phyloP scores from a whole-genome alignment of 768 basidiomycete genomes.

The Lepiota subincarnata region DNA sequence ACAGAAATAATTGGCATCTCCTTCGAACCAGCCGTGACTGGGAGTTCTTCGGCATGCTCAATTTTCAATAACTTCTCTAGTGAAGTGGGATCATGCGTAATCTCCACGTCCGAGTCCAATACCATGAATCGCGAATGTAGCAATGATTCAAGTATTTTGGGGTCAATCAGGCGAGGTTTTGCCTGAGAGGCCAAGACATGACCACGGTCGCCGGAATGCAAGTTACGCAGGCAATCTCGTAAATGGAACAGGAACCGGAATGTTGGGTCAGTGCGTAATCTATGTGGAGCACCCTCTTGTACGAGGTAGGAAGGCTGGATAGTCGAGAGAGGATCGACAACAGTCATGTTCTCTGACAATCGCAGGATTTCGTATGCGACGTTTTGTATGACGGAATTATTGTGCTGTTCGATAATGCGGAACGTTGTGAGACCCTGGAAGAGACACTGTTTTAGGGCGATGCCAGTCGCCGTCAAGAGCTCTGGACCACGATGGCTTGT shows the following conservation, averaged over 20 bases:
- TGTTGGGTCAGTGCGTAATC: constrained; percentile 59
- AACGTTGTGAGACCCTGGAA: constrained; percentile 20
- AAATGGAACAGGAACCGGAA: constrained; percentile 82
- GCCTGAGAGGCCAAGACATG: constrained; percentile 15
- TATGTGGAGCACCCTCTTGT: constrained; percentile 65
- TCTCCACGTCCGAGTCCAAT: constrained; percentile 14
- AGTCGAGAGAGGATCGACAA: constrained; percentile 75
- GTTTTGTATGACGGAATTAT: constrained; percentile 27
- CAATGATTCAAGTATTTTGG: constrained; percentile 30
- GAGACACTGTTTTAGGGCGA: constrained; percentile 24
- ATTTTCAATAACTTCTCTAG: constrained; percentile 21
- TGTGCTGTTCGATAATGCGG: constrained; percentile 26
- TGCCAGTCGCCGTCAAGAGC: constrained; percentile 30
- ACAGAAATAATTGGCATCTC: constrained; percentile 19
- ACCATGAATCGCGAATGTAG: constrained; percentile 33
- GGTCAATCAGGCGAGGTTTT: constrained; percentile 13
- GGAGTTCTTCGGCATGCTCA: neutral
- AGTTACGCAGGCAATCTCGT: constrained; percentile 55
- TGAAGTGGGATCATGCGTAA: constrained; percentile 6
- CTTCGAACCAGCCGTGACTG: constrained; percentile 2
- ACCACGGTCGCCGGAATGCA: constrained; percentile 24
- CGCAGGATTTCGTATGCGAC: constrained; percentile 47
- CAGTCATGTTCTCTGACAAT: constrained; percentile 43
- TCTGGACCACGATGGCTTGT: constrained; percentile 42
- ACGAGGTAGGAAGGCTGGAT: constrained; percentile 83